A percentile compares a stretch with the other conserved stretches of the same genome.
These are phyloP conservation scores for Candida maris DNA, from an alignment of 805 yeast species.

Conservation along the genomic window DNA sequence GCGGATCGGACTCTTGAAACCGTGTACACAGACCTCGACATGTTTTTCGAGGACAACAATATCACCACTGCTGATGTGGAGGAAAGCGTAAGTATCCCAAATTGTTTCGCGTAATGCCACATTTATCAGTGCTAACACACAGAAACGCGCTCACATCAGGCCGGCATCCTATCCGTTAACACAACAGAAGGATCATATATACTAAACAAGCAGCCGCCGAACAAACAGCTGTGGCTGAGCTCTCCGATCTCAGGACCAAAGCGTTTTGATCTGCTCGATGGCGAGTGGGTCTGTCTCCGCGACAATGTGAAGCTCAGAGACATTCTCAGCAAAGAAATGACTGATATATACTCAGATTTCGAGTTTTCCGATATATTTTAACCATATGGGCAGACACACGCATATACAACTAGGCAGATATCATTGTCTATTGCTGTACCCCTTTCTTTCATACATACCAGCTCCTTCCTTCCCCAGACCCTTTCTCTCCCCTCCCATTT, in stretches of 20 bases:
- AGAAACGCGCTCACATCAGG: slow-evolving; percentile 10
- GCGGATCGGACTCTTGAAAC: slow-evolving; percentile 70
- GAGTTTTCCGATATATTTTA: slow-evolving; percentile 16
- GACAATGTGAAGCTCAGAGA: slow-evolving; percentile 50
- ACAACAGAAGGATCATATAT: slow-evolving; percentile 83
- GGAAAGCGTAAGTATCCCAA: slow-evolving; percentile 44
- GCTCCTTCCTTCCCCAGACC: no score
- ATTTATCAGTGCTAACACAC: no score
- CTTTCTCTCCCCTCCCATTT: no score
- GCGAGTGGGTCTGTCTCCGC: slow-evolving; percentile 76
- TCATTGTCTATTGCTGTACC: no score
- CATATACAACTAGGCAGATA: no score
- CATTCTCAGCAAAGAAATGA: slow-evolving; percentile 50
- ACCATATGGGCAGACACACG: no score
- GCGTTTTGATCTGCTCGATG: slow-evolving; percentile 68
- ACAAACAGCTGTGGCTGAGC: slow-evolving; percentile 92
- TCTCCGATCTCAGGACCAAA: slow-evolving; percentile 95
- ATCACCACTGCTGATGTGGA: slow-evolving; percentile 64
- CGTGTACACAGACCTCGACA: slow-evolving; percentile 65
- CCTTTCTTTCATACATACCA: no score
- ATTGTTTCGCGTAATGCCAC: no score
- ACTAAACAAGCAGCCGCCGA: slow-evolving; percentile 95
- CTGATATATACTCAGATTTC: slow-evolving; percentile 23
- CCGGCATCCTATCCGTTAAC: slow-evolving; percentile 77
- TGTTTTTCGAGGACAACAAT: slow-evolving; percentile 48